Base-by-base conservation (phyloP, 2,329 filamentous ascomycete genomes). In the Didymella segeticola region DNA sequence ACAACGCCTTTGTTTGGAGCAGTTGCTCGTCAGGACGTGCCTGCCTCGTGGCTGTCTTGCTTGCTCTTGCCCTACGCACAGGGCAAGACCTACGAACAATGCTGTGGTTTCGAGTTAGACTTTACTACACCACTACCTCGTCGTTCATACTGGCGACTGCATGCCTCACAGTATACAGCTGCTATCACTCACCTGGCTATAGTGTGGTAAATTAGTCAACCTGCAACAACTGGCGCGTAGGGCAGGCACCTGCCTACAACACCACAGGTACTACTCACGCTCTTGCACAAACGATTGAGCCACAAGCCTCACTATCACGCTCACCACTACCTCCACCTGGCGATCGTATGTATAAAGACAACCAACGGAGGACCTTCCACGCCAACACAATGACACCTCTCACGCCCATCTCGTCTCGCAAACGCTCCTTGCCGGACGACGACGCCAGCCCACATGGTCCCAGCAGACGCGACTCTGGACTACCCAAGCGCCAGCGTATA, bases 21-120 rank as follows among this genome's bases (percentile, higher is more conserved):
- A 19, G 8, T 29, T 15, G 19, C 33, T 27, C 34, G 15, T 22
- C n/a, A n/a, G n/a, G 46, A 42, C 14, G 42, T 48, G 29, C 51
- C 42, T 57, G 27, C 36, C 57, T 50, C 29, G 50, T 41, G 49
- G 29, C 27, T 43, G 43, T 52, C 46, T 60, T 49, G 37, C 39
- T 45, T 27, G 17, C 33, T 20, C 5, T 39, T 27, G 17, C 33
- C 17, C 5, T 39, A 43, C 33, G 43, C 34, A 31, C 41, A 30
- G 22, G 27, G 54, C 36, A 57, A 34, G 51, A 39, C 31, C 45
- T 19, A 49, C 47, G 23, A 22, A 43, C 30, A 36, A 19, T 27
- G 34, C 23, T n/a, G 8, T 17, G 25, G 45, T 20, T 11, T 34
- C 41, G 20, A 11, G n/a, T 47, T 14, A 17, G 11, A 25, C 15